A percentile compares a stretch with the other conserved stretches of the same genome.
These are phyloP conservation scores for Macaranga tanarius DNA, from an alignment of 441 rosid species.

Conservation along the genomic window DNA sequence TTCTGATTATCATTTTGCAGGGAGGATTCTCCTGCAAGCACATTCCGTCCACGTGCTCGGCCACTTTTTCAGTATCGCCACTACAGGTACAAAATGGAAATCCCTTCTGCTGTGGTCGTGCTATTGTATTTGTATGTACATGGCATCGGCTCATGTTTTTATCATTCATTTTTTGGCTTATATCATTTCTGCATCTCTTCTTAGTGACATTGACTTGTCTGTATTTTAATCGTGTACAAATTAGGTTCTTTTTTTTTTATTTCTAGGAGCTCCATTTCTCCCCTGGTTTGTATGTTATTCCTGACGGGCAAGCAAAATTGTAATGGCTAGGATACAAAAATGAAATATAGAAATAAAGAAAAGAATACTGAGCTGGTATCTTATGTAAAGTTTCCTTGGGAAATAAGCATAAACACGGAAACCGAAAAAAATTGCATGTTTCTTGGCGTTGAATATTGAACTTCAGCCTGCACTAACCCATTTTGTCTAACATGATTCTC, in stretches of 20 bases:
- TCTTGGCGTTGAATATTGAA: neutral
- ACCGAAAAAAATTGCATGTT: too few species aligned
- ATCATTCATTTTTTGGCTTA: neutral
- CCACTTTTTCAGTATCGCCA: conserved; percentile 96
- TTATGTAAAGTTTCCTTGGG: too few species aligned
- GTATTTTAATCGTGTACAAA: neutral
- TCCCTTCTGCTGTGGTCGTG: neutral
- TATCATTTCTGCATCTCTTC: neutral
- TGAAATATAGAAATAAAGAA: too few species aligned
- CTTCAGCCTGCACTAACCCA: neutral
- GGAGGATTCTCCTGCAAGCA: conserved; percentile 87
- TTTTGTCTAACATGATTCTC: conserved; percentile 1
- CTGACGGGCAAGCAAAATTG: neutral
- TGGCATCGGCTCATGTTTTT: neutral
- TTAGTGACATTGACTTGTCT: too few species aligned
- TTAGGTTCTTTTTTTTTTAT: neutral
- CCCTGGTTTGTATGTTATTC: neutral
- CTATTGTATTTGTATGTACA: neutral
- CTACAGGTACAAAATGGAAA: conserved; percentile 62
- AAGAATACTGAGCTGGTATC: too few species aligned
- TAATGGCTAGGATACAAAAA: neutral
- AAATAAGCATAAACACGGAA: too few species aligned
- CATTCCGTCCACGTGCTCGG: conserved; percentile 92
- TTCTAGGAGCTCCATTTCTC: neutral
- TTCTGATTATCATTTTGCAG: conserved; percentile 46